A percentile compares a stretch with the other conserved stretches of the same genome.
Conservation (phyloP, 495 filamentous ascomycete species). For the Aspergillus steynii region DNA sequence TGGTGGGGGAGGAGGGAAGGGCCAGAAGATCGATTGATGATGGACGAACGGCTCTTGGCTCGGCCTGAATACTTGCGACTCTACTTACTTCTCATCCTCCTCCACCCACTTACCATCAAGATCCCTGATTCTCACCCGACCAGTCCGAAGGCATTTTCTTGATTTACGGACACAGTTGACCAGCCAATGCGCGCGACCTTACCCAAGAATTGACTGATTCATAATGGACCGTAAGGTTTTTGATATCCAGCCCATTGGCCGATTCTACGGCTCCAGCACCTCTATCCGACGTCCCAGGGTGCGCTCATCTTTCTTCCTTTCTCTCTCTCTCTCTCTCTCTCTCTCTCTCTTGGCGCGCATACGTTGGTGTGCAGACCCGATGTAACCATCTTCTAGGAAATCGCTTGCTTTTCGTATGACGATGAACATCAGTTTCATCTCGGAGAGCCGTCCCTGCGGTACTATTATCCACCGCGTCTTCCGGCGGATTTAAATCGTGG, state of each 20-base stretch:
- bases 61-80: no score
- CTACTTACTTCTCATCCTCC: no score
- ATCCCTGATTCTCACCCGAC: no score
- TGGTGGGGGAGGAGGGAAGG: neutral
- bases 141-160: neutral
- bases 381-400: constrained; percentile 57
- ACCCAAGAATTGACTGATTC: neutral
- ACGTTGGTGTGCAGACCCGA: neutral
- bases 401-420: constrained; percentile 90
- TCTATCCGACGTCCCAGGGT: constrained; percentile 70
- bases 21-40: no score
- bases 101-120: no score
- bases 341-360: neutral
- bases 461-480: constrained; percentile 81
- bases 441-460: constrained; percentile 75
- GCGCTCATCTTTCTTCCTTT: constrained; percentile 19
- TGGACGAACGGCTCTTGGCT: no score
- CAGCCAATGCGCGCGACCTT: neutral
- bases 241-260: constrained; percentile 61
- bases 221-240: constrained; percentile 48
- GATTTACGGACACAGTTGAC: neutral
- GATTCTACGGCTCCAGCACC: constrained; percentile 60
- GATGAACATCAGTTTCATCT: constrained; percentile 71
- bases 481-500: constrained; percentile 73
- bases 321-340: neutral